These are phyloP conservation scores for Sugiyamaella grinbergsii DNA, from an alignment of 1,139 yeast genomes.

Conservation along the genomic window DNA sequence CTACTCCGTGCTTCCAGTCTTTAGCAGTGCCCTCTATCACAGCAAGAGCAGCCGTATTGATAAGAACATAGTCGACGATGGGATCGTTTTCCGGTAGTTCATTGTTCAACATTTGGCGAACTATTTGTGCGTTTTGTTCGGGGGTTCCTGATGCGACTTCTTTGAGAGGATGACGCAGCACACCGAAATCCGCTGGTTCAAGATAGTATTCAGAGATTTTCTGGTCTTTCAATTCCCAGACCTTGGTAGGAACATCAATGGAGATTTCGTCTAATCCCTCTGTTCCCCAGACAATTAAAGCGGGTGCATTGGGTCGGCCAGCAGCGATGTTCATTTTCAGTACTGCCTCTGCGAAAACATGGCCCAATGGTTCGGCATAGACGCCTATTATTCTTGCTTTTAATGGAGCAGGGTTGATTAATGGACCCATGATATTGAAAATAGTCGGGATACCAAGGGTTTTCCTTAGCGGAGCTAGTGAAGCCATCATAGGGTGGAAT, in stretches of 20 bases:
- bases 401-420: conserved; percentile 86
- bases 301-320: conserved; percentile 50
- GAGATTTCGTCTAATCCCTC: conserved; percentile 91
- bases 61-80: conserved; percentile 77
- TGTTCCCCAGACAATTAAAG: conserved; percentile 90
- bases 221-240: conserved; percentile 61
- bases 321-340: conserved; percentile 51
- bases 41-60: conserved; percentile 87
- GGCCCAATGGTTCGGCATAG: conserved; percentile 74
- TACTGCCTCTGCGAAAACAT: conserved; percentile 81
- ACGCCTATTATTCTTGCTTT: conserved; percentile 87
- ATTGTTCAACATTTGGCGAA: conserved; percentile 60
- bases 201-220: conserved; percentile 42
- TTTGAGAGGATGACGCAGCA: conserved; percentile 68
- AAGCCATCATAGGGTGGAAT: conserved; percentile 91
- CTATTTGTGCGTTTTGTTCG: conserved; percentile 68
- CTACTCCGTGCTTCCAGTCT: conserved; percentile 77
- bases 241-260: conserved; percentile 76
- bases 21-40: conserved; percentile 69
- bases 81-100: conserved; percentile 59
- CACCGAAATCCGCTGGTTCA: conserved; percentile 69
- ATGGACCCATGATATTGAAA: conserved; percentile 90
- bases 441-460: conserved; percentile 86
- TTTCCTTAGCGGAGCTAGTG: conserved; percentile 75
- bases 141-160: conserved; percentile 86